Base-by-base conservation (phyloP, 768 basidiomycete genomes). In the Saitozyma podzolica region DNA sequence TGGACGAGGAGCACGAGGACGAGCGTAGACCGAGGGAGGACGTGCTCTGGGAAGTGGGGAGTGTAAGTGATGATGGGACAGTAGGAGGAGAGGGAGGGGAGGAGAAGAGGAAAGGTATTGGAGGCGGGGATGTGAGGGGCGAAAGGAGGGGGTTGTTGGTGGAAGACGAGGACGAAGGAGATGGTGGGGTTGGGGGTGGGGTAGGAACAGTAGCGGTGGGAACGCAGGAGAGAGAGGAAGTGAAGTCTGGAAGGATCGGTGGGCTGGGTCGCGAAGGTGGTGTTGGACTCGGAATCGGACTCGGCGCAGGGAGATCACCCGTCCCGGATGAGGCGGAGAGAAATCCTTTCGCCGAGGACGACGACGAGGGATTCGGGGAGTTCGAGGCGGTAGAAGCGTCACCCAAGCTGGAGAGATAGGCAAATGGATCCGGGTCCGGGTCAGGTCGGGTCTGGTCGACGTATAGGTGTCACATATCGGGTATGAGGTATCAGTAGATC, bases 281-380 rank as follows among this genome's bases (percentile, higher is more conserved):
- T 54, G 47, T 40, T 8, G n/a, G 10, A 54, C 45, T 8, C 43
- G 19, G 55, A 53, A 40, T 14, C 14, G 16, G 53, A n/a, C 9
- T n/a, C 10, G 40, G 8, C 53, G 16, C 29, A 29, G 29, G 29
- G 29, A 29, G 29, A 17, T 6, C 42, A 14, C 17, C 11, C 17
- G 14, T 50, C 2, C 61, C 54, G 29, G 47, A 40, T 40, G 61
- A 62, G 10, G 63, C 39, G 16, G 63, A 61, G 40, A 50, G 56
- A 16, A 62, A 64, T 62, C 59, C 63, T 9, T 66, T 66, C 53
- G 65, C 55, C 16, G 65, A 66, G 43, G 45, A 42, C 29, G 68
- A 54, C 7, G 71, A 72, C 39, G 75, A 73, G 58, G 68, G 52
- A 14, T 78, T 73, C 66, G 77, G 77, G 7, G 73, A 76, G 10